These are phyloP conservation scores for Urochloa ruziziensis DNA, from an alignment of 176 grass and related monocot genomes.

Conservation along the genomic window DNA sequence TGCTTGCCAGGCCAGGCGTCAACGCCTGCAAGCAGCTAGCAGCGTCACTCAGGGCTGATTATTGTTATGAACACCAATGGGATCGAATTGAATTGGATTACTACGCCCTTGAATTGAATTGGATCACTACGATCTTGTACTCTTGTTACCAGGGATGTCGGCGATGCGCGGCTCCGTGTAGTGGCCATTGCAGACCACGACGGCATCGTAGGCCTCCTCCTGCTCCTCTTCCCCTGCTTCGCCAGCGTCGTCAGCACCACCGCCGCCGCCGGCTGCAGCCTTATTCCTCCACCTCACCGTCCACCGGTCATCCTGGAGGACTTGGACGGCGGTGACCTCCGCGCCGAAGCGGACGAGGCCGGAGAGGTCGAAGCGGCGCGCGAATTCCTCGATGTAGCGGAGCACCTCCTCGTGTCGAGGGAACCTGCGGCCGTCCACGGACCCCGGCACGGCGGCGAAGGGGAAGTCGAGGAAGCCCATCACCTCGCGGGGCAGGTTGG, in stretches of 20 bases:
- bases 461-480: slow-evolving; percentile 93
- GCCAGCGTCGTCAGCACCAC: too few species aligned
- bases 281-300: slow-evolving; percentile 50
- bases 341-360: slow-evolving; percentile 46
- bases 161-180: slow-evolving; percentile 53
- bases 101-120: too few species aligned
- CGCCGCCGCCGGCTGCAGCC: too few species aligned
- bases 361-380: slow-evolving; percentile 48
- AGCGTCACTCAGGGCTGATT: too few species aligned
- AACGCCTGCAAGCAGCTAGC: neutral
- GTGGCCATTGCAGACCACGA: slow-evolving; percentile 77
- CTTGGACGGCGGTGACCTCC: neutral
- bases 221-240: neutral
- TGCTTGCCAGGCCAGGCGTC: too few species aligned
- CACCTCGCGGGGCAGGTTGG: slow-evolving; percentile 71
- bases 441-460: slow-evolving; percentile 8
- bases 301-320: slow-evolving; percentile 32
- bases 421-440: slow-evolving; percentile 53
- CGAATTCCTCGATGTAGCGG: slow-evolving; percentile 68
- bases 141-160: slow-evolving; percentile 57
- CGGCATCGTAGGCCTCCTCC: slow-evolving; percentile 56
- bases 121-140: too few species aligned
- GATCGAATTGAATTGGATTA: too few species aligned
- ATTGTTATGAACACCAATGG: too few species aligned
- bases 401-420: slow-evolving; percentile 81